Evolutionary conservation across 148 eudicot genomes (phyloP).

Genomic region (Selenicereus undatus): DNA sequence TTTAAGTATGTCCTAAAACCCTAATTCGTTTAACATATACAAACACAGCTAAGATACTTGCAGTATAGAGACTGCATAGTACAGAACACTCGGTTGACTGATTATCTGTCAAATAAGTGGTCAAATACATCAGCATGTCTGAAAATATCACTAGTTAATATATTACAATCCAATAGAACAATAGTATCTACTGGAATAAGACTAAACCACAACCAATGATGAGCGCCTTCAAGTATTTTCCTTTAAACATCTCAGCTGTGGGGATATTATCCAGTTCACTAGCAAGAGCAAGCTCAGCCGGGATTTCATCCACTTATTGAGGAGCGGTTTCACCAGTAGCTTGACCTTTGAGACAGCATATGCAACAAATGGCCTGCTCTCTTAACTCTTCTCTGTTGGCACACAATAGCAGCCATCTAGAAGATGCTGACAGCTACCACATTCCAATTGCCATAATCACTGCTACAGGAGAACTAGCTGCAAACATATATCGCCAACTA

Average conservation of each 20-base stretch:
- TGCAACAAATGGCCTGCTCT: constrained; percentile 60
- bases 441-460: constrained; percentile 82
- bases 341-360: constrained; percentile 77
- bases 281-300: constrained; percentile 64
- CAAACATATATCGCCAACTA: constrained; percentile 98
- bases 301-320: constrained; percentile 74
- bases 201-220: constrained; percentile 83
- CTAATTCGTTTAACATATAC: no score
- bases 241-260: constrained; percentile 67
- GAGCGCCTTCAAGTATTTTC: constrained; percentile 89
- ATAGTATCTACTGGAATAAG: constrained; percentile 81
- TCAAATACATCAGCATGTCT: neutral
- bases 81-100: constrained; percentile 96
- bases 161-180: neutral
- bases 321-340: constrained; percentile 51
- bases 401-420: constrained; percentile 91
- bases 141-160: neutral
- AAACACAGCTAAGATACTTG: constrained; percentile 39
- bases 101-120: constrained; percentile 59
- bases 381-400: constrained; percentile 60
- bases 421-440: constrained; percentile 97
- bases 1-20: no score
- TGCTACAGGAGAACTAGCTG: constrained; percentile 69
- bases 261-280: constrained; percentile 54
- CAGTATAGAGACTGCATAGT: constrained; percentile 88